phyloP scores from a whole-genome alignment of 2,329 filamentous ascomycete species.

The Cryphonectria naterciae region DNA sequence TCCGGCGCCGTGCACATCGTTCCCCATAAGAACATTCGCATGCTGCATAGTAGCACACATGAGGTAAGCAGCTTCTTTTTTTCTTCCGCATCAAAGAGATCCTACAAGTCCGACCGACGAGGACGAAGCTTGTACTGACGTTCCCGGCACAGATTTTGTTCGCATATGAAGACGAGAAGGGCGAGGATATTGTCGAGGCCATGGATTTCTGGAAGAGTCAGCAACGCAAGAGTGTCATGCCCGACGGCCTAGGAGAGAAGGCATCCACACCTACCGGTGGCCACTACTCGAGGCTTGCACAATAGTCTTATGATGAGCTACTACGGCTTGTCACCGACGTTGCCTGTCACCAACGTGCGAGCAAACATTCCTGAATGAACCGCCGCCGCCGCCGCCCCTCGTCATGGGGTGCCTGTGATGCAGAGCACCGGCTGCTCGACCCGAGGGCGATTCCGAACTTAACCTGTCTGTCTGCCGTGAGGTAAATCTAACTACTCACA shows the following conservation, averaged over 20 bases:
- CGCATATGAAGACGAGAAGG: conserved; percentile 93
- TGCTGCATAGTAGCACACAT: conserved; percentile 95
- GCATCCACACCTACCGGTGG: conserved; percentile 23
- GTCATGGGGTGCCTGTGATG: not conserved
- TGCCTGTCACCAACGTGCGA: not conserved
- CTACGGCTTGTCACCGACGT: not conserved
- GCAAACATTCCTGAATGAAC: not conserved
- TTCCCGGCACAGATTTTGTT: conserved; percentile 76
- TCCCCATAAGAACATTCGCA: conserved; percentile 93
- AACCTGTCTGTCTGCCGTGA: not conserved
- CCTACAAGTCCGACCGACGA: not conserved
- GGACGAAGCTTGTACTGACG: conserved; percentile 32
- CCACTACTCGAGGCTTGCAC: conserved; percentile 26
- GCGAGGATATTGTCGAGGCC: conserved; percentile 90
- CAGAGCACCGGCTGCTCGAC: not conserved
- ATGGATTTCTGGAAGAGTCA: conserved; percentile 92
- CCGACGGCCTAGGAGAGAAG: conserved; percentile 19
- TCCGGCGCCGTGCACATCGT: conserved; percentile 94
- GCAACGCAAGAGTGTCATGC: conserved; percentile 49
- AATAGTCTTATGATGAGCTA: conserved; percentile 20
- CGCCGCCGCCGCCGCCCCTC: not conserved
- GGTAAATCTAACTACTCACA: not conserved
- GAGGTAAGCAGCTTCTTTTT: conserved; percentile 67
- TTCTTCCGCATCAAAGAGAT: not conserved
- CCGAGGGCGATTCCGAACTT: not conserved